phyloP scores from a whole-genome alignment of 768 basidiomycete genomes.

The Hypholoma fasciculare region DNA sequence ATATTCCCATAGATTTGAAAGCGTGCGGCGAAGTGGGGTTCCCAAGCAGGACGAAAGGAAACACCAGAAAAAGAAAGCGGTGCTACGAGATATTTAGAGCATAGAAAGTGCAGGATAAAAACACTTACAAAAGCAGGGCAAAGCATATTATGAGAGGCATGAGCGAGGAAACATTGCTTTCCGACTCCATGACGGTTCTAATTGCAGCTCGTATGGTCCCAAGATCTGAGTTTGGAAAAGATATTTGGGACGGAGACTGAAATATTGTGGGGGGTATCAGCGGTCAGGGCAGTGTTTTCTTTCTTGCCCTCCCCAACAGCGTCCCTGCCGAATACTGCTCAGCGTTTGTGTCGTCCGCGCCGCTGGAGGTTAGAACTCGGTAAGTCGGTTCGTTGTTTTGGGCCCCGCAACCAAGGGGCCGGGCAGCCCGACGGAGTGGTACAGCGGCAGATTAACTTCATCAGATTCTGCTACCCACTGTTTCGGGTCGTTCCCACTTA shows the following conservation, averaged over 20 bases:
- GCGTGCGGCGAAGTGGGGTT: conserved; percentile 40
- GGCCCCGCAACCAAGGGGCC: conserved; percentile 14
- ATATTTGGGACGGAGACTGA: conserved; percentile 25
- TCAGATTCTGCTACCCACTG: conserved; percentile 38
- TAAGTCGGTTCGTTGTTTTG: conserved; percentile 7
- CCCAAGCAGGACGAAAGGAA: conserved; percentile 70
- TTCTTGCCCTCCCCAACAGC: not conserved
- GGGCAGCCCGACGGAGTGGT: conserved; percentile 31
- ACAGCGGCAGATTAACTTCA: conserved; percentile 35
- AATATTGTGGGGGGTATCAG: conserved; percentile 8
- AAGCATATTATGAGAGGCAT: conserved; percentile 46
- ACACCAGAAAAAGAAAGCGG: conserved; percentile 59
- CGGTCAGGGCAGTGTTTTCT: not conserved
- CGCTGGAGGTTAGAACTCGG: not conserved
- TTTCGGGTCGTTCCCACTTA: conserved; percentile 39
- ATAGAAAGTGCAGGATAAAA: not conserved
- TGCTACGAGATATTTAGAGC: conserved; percentile 14
- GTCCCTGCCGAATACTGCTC: not conserved
- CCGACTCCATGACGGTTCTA: conserved; percentile 2
- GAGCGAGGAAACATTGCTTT: conserved; percentile 31
- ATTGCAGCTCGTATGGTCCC: not conserved
- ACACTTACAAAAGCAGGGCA: conserved; percentile 47
- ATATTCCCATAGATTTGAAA: conserved; percentile 51
- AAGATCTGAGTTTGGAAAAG: not conserved
- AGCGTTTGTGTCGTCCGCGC: not conserved